Base-by-base conservation (phyloP, 192 early-diverging fungal genomes). In the Coemansia sp. region DNA sequence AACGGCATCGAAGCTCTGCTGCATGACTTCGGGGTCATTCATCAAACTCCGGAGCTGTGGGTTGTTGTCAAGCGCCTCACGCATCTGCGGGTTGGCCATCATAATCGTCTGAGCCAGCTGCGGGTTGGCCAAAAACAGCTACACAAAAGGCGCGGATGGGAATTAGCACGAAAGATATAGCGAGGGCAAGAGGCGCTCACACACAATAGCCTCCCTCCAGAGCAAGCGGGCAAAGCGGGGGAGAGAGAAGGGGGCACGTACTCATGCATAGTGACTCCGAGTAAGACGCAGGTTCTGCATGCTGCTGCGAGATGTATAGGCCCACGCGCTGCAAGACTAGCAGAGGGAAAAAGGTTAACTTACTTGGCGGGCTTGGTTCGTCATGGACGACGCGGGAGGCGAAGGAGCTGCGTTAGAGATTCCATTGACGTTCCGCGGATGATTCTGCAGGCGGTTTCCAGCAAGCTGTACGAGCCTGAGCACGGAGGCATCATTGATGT, bases 11-110 rank as follows among this genome's bases (percentile, higher is more conserved):
- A 72, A 42, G 59, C 68, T 75, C 57, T 82, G 77, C 35, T 50
- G 69, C 61, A 80, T 69, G 21, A 80, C 60, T 34, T 71, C 59
- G 0, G 76, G 76, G 59, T 85, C 77, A 23, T 33, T 68, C 59
- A 83, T 79, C 35, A 79, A 52, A n/a, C 70, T 60, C 33, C 66
- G 72, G 62, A 85, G 58, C 69, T 85, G 79, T 4, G 83, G 76
- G 66, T 85, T 82, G 61, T 72, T 66, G 33, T 82, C 76, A 39
- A 83, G 63, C 10, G 66, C 71, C 62, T 69, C 56, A 28, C 69
- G 65, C 70, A 79, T 70, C 59, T 66, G 67, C 23, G 82, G 82
- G 43, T 79, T 76, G 12, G 73, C 70, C 72, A 73, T 83, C 73
- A 79, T 73, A 36, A 83, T 36, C 48, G 61, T 59, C 60, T 70